These are phyloP conservation scores for Phytopythium chamaehyphon DNA, from an alignment of 352 stramenopile genomes.

Conservation along the genomic window DNA sequence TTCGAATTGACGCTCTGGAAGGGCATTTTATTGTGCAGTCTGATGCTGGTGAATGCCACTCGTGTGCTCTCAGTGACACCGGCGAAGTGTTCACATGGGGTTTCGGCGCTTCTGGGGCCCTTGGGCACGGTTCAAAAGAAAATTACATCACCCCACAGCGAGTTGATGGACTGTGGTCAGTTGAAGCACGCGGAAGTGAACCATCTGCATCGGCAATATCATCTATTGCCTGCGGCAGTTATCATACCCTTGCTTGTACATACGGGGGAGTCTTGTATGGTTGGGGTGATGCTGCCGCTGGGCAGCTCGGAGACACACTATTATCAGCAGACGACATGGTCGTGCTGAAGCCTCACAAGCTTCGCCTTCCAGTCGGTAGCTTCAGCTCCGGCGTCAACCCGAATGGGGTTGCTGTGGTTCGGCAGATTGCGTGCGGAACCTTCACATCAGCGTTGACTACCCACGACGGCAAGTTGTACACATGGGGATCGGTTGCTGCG, in stretches of 20 bases:
- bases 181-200: slow-evolving; percentile 8
- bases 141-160: slow-evolving; percentile 43
- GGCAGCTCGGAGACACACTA: slow-evolving; percentile 56
- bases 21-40: slow-evolving; percentile 36
- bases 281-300: slow-evolving; percentile 72
- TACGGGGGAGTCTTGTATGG: slow-evolving; percentile 55
- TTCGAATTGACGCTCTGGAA: slow-evolving; percentile 29
- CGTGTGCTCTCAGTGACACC: slow-evolving; percentile 47
- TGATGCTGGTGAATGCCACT: slow-evolving; percentile 82
- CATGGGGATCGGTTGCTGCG: slow-evolving; percentile 68
- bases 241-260: slow-evolving; percentile 65
- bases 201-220: slow-evolving; percentile 10
- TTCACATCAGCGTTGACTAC: slow-evolving; percentile 60
- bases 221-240: slow-evolving; percentile 63
- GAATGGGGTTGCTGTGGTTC: slow-evolving; percentile 14
- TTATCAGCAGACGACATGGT: slow-evolving; percentile 50
- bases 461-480: slow-evolving; percentile 51
- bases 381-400: slow-evolving; percentile 3
- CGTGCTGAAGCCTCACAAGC: slow-evolving; percentile 40
- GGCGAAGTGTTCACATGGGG: slow-evolving; percentile 85
- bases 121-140: slow-evolving; percentile 60
- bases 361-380: slow-evolving; percentile 22
- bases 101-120: slow-evolving; percentile 74
- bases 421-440: slow-evolving; percentile 48
- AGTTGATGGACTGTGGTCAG: slow-evolving; percentile 31